Evolutionary conservation across 176 grass and related monocot species (phyloP).

Genomic region (Phoenix roebelenii): DNA sequence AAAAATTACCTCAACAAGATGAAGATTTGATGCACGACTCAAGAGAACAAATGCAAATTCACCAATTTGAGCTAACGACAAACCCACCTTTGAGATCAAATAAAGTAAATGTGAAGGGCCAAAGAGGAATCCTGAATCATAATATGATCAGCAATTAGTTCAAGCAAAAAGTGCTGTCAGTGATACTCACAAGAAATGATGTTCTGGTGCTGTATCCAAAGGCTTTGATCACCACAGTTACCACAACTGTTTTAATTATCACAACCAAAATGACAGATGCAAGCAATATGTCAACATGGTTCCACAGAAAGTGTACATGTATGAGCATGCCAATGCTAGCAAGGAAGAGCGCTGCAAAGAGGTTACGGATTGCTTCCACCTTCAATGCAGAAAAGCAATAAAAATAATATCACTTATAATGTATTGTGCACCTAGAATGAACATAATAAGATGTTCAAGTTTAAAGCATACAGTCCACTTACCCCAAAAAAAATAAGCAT

Average conservation of each 20-base stretch:
- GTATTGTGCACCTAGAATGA: no score
- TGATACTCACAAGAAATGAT: conserved; percentile 79
- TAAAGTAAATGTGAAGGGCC: neutral
- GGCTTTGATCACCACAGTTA: conserved; percentile 76
- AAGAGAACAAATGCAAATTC: conserved; percentile 98
- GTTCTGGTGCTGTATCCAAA: conserved; percentile 91
- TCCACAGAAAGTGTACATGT: conserved; percentile 92
- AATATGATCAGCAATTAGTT: neutral
- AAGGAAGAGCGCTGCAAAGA: conserved; percentile 99
- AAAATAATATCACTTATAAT: neutral
- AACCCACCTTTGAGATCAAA: conserved; percentile 52
- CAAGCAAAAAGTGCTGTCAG: neutral
- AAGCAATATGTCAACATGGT: conserved; percentile 96
- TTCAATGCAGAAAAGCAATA: conserved; percentile 26
- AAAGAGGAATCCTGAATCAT: neutral
- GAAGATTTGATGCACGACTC: conserved; percentile 92
- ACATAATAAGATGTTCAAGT: no score
- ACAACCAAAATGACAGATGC: conserved; percentile 95
- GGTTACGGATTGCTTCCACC: conserved; percentile 91
- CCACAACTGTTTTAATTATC: conserved; percentile 73
- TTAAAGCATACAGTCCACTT: no score
- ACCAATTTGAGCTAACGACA: conserved; percentile 99
- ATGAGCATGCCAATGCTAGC: conserved; percentile 99
- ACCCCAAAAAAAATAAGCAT: no score
- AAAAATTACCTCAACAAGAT: conserved; percentile 84